Conservation (phyloP, 192 early-diverging fungal genomes). For the Backusella psychrophila region DNA sequence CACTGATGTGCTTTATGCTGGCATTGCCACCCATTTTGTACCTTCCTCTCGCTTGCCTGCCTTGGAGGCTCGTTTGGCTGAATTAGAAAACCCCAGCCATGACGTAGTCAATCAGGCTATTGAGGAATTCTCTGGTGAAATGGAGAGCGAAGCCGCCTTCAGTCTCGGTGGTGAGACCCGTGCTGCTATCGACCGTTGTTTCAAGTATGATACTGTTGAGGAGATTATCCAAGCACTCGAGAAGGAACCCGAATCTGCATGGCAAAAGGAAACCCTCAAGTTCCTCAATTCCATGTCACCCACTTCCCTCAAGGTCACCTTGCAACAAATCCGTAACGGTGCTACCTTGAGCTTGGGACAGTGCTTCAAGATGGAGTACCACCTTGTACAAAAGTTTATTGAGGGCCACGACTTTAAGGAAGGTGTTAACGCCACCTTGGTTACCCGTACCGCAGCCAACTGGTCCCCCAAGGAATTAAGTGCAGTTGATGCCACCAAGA, state of each 20-base stretch:
- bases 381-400: conserved; percentile 75
- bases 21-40: conserved; percentile 96
- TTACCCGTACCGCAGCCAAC: conserved; percentile 64
- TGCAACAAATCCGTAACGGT: conserved; percentile 80
- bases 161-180: conserved; percentile 46
- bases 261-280: conserved; percentile 67
- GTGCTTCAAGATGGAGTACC: conserved; percentile 87
- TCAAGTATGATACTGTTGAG: conserved; percentile 78
- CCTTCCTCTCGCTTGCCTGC: conserved; percentile 79
- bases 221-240: conserved; percentile 81
- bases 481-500: conserved; percentile 46
- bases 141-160: conserved; percentile 36
- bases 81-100: conserved; percentile 73
- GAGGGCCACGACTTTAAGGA: conserved; percentile 80
- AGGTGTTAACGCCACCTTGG: conserved; percentile 80
- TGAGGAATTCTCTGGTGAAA: conserved; percentile 86
- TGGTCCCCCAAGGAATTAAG: conserved; percentile 72
- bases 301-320: conserved; percentile 84
- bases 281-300: conserved; percentile 74
- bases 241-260: conserved; percentile 61
- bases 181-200: conserved; percentile 80
- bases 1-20: conserved; percentile 82
- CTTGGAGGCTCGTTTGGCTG: conserved; percentile 78
- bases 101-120: conserved; percentile 82
- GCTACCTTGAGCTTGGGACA: conserved; percentile 62